Conservation (phyloP, 2,329 filamentous ascomycete genomes). For the Fusarium foetens region DNA sequence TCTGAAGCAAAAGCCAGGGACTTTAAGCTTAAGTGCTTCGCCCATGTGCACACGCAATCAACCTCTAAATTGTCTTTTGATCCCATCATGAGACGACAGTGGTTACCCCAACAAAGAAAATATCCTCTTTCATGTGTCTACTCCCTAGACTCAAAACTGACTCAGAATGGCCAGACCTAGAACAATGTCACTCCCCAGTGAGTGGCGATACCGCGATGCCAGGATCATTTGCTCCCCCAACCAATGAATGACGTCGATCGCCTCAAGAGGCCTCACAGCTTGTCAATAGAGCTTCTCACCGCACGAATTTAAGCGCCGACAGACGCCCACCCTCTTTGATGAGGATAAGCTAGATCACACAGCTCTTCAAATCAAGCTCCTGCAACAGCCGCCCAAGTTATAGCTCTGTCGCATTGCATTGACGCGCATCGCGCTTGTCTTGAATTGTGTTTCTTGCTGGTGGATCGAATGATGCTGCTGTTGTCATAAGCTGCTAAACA, state of each 20-base stretch:
- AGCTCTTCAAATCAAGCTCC: slow-evolving; percentile 25
- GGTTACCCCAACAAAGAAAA: not conserved
- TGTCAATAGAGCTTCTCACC: slow-evolving; percentile 8
- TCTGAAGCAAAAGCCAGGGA: slow-evolving; percentile 5
- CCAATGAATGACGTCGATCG: slow-evolving; percentile 42
- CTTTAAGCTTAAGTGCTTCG: slow-evolving; percentile 41
- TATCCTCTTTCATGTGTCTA: not conserved
- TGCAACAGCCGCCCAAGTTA: slow-evolving; percentile 20
- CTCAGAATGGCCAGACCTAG: slow-evolving; percentile 3
- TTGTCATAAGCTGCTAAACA: slow-evolving; percentile 19
- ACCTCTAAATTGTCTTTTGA: not conserved
- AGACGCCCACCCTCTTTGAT: slow-evolving; percentile 33
- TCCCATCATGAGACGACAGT: not conserved
- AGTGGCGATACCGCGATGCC: slow-evolving; percentile 32
- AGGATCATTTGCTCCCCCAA: slow-evolving; percentile 21
- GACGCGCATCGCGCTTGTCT: slow-evolving; percentile 41
- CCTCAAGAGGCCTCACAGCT: slow-evolving; percentile 43
- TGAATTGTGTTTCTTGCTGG: slow-evolving; percentile 10
- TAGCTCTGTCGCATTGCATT: slow-evolving; percentile 9
- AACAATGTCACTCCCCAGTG: slow-evolving; percentile 2
- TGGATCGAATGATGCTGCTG: slow-evolving; percentile 11
- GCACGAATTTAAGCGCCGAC: slow-evolving; percentile 42
- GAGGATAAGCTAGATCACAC: slow-evolving; percentile 15
- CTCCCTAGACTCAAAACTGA: not conserved
- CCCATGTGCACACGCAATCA: slow-evolving; percentile 30